Percentiles rank a stretch among this genome's conserved stretches.
Evolutionary conservation across 441 rosid genomes (phyloP).

Genomic region (Sinapis alba): DNA sequence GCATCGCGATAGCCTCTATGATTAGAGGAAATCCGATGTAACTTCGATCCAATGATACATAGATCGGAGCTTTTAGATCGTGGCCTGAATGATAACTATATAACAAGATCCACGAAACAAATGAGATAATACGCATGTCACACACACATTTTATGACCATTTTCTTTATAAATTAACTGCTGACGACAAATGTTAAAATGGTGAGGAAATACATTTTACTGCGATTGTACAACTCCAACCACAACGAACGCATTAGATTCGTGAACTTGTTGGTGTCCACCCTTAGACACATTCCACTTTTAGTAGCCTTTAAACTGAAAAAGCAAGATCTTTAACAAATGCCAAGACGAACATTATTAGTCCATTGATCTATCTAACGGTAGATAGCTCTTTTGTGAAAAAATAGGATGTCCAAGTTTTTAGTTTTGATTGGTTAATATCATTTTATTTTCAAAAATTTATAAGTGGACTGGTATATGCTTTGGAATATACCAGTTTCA

Average conservation of each 20-base stretch:
- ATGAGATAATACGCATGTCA: neutral
- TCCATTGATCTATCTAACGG: conserved; percentile 38
- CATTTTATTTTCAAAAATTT: conserved; percentile 7
- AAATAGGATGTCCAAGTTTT: conserved; percentile 27
- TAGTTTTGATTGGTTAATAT: conserved; percentile 35
- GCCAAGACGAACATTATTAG: conserved; percentile 31
- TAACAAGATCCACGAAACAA: neutral
- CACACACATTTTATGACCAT: neutral
- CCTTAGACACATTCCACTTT: conserved; percentile 33
- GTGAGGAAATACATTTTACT: conserved; percentile 12
- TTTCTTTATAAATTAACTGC: neutral
- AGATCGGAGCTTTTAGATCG: too few relatives aligned
- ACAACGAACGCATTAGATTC: conserved; percentile 38
- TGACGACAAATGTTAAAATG: neutral
- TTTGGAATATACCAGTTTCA: conserved; percentile 32
- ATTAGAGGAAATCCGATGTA: too few relatives aligned
- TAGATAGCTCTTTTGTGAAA: conserved; percentile 33
- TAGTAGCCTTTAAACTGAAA: conserved; percentile 31
- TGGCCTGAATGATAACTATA: conserved; percentile 7
- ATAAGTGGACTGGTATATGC: conserved; percentile 41
- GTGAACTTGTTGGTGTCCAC: conserved; percentile 27
- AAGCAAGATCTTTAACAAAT: conserved; percentile 39
- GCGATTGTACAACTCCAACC: conserved; percentile 10
- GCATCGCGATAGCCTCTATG: too few relatives aligned
- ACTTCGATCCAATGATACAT: too few relatives aligned